Conservation (phyloP, 257 asterid genomes). For the Fraxinus americana region DNA sequence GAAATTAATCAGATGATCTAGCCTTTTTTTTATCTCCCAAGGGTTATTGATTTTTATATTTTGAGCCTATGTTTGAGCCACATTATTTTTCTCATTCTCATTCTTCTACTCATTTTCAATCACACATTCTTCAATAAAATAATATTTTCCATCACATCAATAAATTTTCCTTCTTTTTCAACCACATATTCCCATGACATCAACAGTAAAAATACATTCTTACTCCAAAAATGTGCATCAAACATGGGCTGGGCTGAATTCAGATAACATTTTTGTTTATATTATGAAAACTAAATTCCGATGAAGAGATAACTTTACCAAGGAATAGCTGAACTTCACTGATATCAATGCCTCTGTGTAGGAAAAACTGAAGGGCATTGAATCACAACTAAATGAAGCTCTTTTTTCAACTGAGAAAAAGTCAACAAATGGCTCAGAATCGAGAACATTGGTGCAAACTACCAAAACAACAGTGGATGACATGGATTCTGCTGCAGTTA, state of each 20-base stretch:
- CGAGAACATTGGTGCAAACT: constrained; percentile 47
- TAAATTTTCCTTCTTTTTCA: too few species aligned
- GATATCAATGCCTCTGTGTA: constrained; percentile 35
- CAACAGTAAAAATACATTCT: too few species aligned
- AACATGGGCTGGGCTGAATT: neutral
- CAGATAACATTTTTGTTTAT: constrained; percentile 15
- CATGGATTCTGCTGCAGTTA: constrained; percentile 79
- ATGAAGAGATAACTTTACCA: constrained; percentile 20
- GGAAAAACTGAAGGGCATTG: constrained; percentile 75
- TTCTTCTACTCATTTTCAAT: too few species aligned
- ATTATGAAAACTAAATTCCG: constrained; percentile 7
- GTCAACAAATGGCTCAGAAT: constrained; percentile 48
- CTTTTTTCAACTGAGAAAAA: constrained; percentile 49
- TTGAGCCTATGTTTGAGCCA: neutral
- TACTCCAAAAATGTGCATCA: too few species aligned
- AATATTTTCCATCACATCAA: too few species aligned
- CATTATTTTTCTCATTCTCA: too few species aligned
- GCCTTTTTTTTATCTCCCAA: constrained; percentile 17
- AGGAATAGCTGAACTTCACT: constrained; percentile 16
- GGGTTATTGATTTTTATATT: constrained; percentile 11
- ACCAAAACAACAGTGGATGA: constrained; percentile 47
- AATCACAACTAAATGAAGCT: constrained; percentile 73
- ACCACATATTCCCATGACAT: too few species aligned
- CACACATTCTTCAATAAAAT: too few species aligned
- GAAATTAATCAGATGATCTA: constrained; percentile 18